Evolutionary conservation across 805 yeast species (phyloP).

Genomic region (Metschnikowia kofuensis): DNA sequence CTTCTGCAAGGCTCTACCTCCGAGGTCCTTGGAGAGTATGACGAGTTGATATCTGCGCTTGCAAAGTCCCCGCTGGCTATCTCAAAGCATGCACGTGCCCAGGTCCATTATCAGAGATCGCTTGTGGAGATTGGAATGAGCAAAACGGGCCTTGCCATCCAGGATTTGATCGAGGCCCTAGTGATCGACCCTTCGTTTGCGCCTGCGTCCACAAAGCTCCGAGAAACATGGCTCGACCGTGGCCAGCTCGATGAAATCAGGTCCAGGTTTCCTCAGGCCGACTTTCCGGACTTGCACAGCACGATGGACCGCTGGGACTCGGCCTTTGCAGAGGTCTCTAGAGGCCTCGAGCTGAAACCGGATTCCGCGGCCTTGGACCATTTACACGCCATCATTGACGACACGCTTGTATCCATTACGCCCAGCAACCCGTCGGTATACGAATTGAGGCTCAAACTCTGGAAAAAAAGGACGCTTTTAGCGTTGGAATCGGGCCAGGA

Average conservation of each 20-base stretch:
- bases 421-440: conserved; percentile 42
- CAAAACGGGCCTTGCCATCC: conserved; percentile 50
- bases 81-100: conserved; percentile 22
- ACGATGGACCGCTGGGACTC: conserved; percentile 21
- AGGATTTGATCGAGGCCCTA: conserved; percentile 49
- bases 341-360: conserved; percentile 8
- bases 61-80: not conserved
- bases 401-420: conserved; percentile 27
- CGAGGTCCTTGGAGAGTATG: conserved; percentile 15
- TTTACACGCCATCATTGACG: not conserved
- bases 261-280: conserved; percentile 9
- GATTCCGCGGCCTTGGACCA: conserved; percentile 1
- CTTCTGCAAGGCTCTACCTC: conserved; percentile 15
- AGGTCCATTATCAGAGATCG: conserved; percentile 58
- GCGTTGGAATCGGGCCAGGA: not conserved
- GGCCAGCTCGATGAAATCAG: conserved; percentile 45
- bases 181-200: conserved; percentile 36
- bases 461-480: conserved; percentile 2
- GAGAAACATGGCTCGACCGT: conserved; percentile 48
- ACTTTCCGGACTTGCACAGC: conserved; percentile 11
- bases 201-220: conserved; percentile 50
- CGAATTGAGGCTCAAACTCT: conserved; percentile 29
- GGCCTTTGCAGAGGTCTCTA: conserved; percentile 13
- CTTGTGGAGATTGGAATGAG: conserved; percentile 57
- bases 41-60: conserved; percentile 13